A percentile compares a stretch with the other conserved stretches of the same genome.
Conservation (phyloP, 176 grass and related monocot genomes). For the Guadua angustifolia region DNA sequence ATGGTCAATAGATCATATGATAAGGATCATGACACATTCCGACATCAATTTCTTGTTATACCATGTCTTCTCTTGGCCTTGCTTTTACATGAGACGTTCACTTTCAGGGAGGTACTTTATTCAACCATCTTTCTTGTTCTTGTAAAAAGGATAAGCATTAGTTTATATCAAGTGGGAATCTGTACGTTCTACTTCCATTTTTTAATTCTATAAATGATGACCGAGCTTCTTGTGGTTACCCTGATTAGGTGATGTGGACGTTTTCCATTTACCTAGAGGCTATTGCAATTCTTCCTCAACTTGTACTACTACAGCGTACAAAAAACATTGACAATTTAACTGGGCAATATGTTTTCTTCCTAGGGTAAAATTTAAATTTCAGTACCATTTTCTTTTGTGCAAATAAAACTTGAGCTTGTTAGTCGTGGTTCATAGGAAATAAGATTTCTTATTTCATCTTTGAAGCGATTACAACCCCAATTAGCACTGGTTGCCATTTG, state of each 20-base stretch:
- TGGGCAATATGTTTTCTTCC: slow-evolving; percentile 82
- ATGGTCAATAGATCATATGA: slow-evolving; percentile 79
- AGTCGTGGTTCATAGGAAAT: background rate
- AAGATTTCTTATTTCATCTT: background rate
- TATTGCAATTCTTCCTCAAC: slow-evolving; percentile 81
- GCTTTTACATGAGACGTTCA: slow-evolving; percentile 66
- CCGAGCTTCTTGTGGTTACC: background rate
- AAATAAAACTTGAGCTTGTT: slow-evolving; percentile 11
- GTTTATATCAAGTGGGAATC: too few relatives aligned
- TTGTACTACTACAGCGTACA: slow-evolving; percentile 69
- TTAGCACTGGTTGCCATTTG: background rate
- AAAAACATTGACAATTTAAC: slow-evolving; percentile 76
- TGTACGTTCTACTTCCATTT: background rate
- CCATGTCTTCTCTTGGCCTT: slow-evolving; percentile 67
- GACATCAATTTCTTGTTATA: slow-evolving; percentile 66
- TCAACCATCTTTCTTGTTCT: background rate
- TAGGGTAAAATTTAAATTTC: slow-evolving; percentile 57
- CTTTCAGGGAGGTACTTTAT: slow-evolving; percentile 60
- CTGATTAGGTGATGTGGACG: slow-evolving; percentile 61
- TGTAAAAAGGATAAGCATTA: background rate
- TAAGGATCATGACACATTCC: slow-evolving; percentile 76
- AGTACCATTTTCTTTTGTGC: background rate
- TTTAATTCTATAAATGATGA: slow-evolving; percentile 12
- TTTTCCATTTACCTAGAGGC: slow-evolving; percentile 76
- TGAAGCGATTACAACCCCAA: background rate